Conservation (phyloP, 106 monocot genomes). For the Triglochin maritima region DNA sequence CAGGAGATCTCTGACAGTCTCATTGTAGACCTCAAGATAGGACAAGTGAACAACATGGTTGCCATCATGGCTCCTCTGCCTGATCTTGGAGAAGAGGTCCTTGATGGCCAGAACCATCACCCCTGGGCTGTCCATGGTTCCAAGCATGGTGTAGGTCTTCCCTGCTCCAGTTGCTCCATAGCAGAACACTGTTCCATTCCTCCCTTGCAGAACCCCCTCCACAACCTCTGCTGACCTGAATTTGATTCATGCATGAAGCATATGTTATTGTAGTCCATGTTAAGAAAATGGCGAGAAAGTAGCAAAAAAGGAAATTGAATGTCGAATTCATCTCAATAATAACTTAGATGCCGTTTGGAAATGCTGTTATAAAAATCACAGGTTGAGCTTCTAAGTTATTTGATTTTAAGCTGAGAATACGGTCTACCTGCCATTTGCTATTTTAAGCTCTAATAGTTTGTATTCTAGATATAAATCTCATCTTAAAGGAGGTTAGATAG, state of each 20-base stretch:
- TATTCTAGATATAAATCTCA: no score
- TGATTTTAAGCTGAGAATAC: no score
- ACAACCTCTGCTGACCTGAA: constrained; percentile 75
- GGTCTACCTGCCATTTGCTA: no score
- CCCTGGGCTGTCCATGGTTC: constrained; percentile 78
- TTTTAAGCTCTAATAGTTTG: no score
- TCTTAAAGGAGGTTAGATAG: no score
- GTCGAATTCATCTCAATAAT: no score
- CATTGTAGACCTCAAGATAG: constrained; percentile 94
- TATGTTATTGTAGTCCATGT: no score
- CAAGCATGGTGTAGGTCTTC: constrained; percentile 96
- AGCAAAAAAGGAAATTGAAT: no score
- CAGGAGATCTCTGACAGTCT: constrained; percentile 80
- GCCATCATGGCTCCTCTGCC: constrained; percentile 72
- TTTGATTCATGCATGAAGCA: neutral
- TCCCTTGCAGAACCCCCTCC: constrained; percentile 77
- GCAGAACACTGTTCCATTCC: constrained; percentile 93
- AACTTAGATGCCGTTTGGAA: no score
- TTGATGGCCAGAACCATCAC: constrained; percentile 97
- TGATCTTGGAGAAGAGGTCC: constrained; percentile 79
- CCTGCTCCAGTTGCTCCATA: constrained; percentile 96
- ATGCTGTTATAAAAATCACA: no score
- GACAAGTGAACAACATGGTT: constrained; percentile 72
- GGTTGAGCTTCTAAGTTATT: no score
- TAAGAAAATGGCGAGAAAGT: no score